A percentile compares a stretch with the other conserved stretches of the same genome.
Conservation (phyloP, 768 basidiomycete genomes). For the Suillus occidentalis region DNA sequence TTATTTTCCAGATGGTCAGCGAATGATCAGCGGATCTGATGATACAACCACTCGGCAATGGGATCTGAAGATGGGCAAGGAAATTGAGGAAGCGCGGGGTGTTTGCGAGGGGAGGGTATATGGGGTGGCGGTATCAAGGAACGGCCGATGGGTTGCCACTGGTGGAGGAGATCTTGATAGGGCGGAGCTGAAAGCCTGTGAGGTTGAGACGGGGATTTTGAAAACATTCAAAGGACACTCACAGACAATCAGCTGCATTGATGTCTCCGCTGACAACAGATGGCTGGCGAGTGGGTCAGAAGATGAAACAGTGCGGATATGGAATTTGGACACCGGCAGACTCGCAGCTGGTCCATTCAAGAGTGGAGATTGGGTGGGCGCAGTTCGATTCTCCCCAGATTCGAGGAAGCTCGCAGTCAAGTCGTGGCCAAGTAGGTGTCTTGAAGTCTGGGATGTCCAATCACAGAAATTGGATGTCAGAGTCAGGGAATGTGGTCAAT, state of each 20-base stretch:
- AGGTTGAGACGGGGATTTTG: background rate
- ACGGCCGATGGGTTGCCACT: background rate
- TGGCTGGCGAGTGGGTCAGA: background rate
- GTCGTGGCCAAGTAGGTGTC: rapidly evolving
- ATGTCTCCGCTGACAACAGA: background rate
- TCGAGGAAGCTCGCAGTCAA: background rate
- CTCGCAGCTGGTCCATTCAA: background rate
- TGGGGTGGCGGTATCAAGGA: background rate
- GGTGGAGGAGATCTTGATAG: background rate
- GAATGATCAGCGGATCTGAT: too few relatives aligned
- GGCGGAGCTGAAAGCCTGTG: background rate
- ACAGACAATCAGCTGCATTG: background rate
- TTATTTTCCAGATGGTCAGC: background rate
- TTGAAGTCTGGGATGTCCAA: background rate
- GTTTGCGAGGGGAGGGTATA: background rate
- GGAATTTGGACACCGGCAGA: background rate
- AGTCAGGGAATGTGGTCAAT: too few relatives aligned
- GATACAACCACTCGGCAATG: too few relatives aligned
- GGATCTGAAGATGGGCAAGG: too few relatives aligned
- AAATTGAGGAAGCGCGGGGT: too few relatives aligned
- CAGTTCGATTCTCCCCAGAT: background rate
- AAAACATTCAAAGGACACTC: background rate
- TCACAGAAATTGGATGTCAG: background rate
- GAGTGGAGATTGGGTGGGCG: rapidly evolving
- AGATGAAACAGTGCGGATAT: rapidly evolving